phyloP scores from a whole-genome alignment of 139 green algal genomes.

The Tetradesmus lagerheimii region DNA sequence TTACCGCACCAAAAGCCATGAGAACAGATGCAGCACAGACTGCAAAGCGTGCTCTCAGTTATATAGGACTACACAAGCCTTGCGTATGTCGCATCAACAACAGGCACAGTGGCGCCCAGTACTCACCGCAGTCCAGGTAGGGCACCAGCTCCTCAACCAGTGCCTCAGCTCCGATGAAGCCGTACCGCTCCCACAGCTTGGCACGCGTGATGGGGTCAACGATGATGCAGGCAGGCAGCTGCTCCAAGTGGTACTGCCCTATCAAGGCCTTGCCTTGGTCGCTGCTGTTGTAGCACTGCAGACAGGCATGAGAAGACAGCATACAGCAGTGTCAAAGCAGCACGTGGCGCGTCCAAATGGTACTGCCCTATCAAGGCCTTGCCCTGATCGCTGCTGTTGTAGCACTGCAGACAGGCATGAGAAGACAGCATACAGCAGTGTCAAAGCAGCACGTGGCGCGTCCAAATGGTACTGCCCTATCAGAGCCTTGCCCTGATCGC shows the following conservation, averaged over 20 bases:
- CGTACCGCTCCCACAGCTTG: conserved; percentile 72
- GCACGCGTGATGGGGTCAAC: conserved; percentile 87
- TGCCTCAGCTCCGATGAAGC: conserved; percentile 81
- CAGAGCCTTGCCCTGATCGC: conserved; percentile 64
- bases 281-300: conserved; percentile 29
- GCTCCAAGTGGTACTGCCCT: conserved; percentile 67
- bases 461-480: conserved; percentile 69
- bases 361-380: conserved; percentile 74
- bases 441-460: too few relatives aligned
- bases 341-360: too few relatives aligned
- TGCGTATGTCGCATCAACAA: neutral
- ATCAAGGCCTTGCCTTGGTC: conserved; percentile 66
- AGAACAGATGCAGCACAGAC: too few relatives aligned
- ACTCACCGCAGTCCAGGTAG: conserved; percentile 80
- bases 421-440: too few relatives aligned
- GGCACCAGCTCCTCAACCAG: conserved; percentile 86
- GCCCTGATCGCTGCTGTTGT: conserved; percentile 53
- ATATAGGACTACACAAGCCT: too few relatives aligned
- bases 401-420: conserved; percentile 18
- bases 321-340: too few relatives aligned
- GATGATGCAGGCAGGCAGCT: conserved; percentile 74
- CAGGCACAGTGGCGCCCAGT: neutral
- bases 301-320: too few relatives aligned
- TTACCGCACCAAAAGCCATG: too few relatives aligned
- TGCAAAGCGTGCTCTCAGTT: too few relatives aligned